Base-by-base conservation (phyloP, 2,329 filamentous ascomycete genomes). In the Ceratocystis smalleyi region DNA sequence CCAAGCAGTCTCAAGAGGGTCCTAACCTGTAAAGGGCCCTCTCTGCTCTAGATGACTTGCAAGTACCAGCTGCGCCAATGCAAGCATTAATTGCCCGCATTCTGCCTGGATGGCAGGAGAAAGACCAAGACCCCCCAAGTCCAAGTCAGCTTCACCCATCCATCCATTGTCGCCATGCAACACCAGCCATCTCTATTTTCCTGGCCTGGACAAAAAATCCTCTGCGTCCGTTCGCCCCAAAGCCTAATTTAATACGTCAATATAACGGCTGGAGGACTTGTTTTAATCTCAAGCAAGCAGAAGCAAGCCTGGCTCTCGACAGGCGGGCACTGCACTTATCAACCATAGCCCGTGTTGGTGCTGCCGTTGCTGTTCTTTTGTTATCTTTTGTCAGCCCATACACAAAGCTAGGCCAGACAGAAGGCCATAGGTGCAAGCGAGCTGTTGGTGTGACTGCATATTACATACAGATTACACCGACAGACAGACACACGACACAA, bases 41-140 rank as follows among this genome's bases (percentile, higher is more conserved):
- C 45, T 47, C 17, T n/a, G 7, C 12, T 15, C 43, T n/a, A 15
- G 0, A 32, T 32, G 30, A 32, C 30, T 32, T 32, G 30, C 30
- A 32, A 32, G 30, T 8, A 32, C 30, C 12, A 15, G 7, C 6
- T 45, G 43, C 17, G 8, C 17, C 19, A 22, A 55, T 30, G 51
- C 51, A 55, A 32, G 51, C n/a, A 55, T 30, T 55, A 55, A 55
- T 55, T 55, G 51, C 51, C 22, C 51, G 51, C 51, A 55, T 27
- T 30, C 4, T 30, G 3, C 51, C 27, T 49, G 19, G 47, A 10
- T 49, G 8, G 8, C 7, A 49, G 22, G 2, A 49, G 47, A 49
- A 49, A 49, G 47, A 49, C n/a, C 8, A 49, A 24, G 8, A 19
- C 10, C 35, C 12, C 35, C 35, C 10, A 40, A 40, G 35, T 40